These are phyloP conservation scores for Tympanopsis confertula DNA, from an alignment of 2,329 filamentous ascomycete genomes.

Conservation along the genomic window DNA sequence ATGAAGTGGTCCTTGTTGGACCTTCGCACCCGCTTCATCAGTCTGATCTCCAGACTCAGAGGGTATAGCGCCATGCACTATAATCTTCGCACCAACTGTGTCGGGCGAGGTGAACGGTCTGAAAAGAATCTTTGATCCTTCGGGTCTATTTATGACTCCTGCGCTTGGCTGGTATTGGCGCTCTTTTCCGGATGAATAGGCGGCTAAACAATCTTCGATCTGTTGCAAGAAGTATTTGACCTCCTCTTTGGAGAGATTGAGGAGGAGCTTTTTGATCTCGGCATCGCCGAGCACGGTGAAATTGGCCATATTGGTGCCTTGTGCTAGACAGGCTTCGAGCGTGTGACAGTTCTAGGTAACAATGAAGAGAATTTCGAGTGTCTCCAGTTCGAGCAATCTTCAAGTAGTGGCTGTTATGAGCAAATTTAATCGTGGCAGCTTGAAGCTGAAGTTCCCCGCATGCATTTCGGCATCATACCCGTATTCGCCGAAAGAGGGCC, in stretches of 20 bases:
- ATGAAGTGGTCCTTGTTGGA: neutral
- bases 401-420: no score
- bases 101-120: slow-evolving; percentile 9
- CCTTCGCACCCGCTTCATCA: neutral
- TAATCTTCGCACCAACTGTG: slow-evolving; percentile 11
- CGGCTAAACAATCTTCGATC: slow-evolving; percentile 6
- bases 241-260: neutral
- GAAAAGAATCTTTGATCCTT: slow-evolving; percentile 11
- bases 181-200: slow-evolving; percentile 8
- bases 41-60: no score
- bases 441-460: no score
- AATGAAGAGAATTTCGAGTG: no score
- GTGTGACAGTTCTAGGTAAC: neutral
- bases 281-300: slow-evolving; percentile 6
- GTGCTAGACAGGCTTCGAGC: neutral
- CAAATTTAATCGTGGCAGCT: no score
- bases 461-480: no score
- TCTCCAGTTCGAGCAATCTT: no score
- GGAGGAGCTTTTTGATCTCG: slow-evolving; percentile 3
- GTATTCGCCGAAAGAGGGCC: no score
- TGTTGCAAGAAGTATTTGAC: slow-evolving; percentile 5
- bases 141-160: slow-evolving; percentile 9
- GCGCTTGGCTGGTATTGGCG: slow-evolving; percentile 9
- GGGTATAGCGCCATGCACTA: slow-evolving; percentile 6
- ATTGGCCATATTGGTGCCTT: neutral